A percentile compares a stretch with the other conserved stretches of the same genome.
phyloP scores from a whole-genome alignment of 352 stramenopile genomes.

The Phytophthora parvispora region DNA sequence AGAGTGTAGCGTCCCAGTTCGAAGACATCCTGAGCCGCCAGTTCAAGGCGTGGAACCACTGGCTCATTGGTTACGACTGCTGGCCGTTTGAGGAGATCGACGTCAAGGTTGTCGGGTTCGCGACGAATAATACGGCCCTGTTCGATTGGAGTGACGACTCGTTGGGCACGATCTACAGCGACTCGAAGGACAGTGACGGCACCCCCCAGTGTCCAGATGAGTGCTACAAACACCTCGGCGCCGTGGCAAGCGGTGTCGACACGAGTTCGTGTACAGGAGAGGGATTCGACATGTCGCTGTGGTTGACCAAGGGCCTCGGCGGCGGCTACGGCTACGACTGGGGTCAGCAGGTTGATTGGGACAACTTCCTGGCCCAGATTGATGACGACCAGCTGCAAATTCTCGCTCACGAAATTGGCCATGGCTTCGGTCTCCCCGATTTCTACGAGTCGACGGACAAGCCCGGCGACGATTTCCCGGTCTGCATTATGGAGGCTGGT shows the following conservation, averaged over 20 bases:
- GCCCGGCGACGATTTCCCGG: conserved; percentile 2
- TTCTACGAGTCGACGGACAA: conserved; percentile 18
- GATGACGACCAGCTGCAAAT: conserved; percentile 28
- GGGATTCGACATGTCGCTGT: conserved; percentile 38
- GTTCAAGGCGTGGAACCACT: conserved; percentile 50
- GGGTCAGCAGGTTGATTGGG: conserved; percentile 19
- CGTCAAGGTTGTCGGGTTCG: conserved; percentile 13
- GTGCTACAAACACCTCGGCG: conserved; percentile 39
- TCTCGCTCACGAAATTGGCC: conserved; percentile 38
- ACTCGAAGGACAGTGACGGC: conserved; percentile 24
- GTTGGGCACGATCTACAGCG: conserved; percentile 37
- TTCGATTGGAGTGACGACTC: conserved; percentile 39
- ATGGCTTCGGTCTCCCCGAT: conserved; percentile 16
- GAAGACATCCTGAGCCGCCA: conserved; percentile 38
- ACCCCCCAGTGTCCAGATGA: conserved; percentile 27
- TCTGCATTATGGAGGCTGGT: conserved; percentile 11
- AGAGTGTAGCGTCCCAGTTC: conserved; percentile 41
- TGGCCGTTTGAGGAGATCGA: conserved; percentile 20
- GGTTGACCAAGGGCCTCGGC: conserved; percentile 24
- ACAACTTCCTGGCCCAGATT: conserved; percentile 25
- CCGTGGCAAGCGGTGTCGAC: conserved; percentile 20
- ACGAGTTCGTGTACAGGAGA: conserved; percentile 30
- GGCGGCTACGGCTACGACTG: conserved; percentile 24
- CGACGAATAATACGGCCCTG: conserved; percentile 8
- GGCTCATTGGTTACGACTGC: conserved; percentile 31